Conservation (phyloP, 345 rosid species). For the Alliaria petiolata region DNA sequence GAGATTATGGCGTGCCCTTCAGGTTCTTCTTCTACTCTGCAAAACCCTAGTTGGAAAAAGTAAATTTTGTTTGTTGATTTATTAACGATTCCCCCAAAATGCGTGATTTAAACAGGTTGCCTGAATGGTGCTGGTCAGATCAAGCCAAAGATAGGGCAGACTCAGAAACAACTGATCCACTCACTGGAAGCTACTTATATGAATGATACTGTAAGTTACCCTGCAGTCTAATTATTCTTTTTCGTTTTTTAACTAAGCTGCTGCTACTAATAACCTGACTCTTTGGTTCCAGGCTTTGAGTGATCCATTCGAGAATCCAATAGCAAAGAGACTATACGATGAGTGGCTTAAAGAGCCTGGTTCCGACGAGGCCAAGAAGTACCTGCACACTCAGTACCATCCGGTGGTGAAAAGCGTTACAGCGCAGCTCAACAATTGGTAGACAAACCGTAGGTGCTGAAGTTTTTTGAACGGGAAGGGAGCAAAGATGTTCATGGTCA, state of each 20-base stretch:
- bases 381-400: slow-evolving; percentile 81
- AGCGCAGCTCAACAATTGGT: slow-evolving; percentile 81
- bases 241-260: not conserved
- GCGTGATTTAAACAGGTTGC: slow-evolving; percentile 49
- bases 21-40: slow-evolving; percentile 40
- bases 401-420: slow-evolving; percentile 74
- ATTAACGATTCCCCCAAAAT: not conserved
- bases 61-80: not conserved
- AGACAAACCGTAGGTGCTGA: not conserved
- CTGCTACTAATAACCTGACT: not conserved
- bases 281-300: slow-evolving; percentile 49
- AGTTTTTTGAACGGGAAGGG: slow-evolving; percentile 7
- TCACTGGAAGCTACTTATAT: slow-evolving; percentile 60
- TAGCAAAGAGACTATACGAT: slow-evolving; percentile 56
- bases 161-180: slow-evolving; percentile 72
- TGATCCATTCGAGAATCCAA: slow-evolving; percentile 74
- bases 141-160: slow-evolving; percentile 79
- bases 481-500: not conserved
- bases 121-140: slow-evolving; percentile 94
- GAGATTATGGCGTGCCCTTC: slow-evolving; percentile 99
- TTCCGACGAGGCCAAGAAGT: slow-evolving; percentile 65
- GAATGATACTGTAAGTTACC: slow-evolving; percentile 59
- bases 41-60: not conserved
- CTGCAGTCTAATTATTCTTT: not conserved
- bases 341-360: slow-evolving; percentile 94